Evolutionary conservation across 2,329 filamentous ascomycete species (phyloP).

Genomic region (Arachnopeziza araneosa): DNA sequence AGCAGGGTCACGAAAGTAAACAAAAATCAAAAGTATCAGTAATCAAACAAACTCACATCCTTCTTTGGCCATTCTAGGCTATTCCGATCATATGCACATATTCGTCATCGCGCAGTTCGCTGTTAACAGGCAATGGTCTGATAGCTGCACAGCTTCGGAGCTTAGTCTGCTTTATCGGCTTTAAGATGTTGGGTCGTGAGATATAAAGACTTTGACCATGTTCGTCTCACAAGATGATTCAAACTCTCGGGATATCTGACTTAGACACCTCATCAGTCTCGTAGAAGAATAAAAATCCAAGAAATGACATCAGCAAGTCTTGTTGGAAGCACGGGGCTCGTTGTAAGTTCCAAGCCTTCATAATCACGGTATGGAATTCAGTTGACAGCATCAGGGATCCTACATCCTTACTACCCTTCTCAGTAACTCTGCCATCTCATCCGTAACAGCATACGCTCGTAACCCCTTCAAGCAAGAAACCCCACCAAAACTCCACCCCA

Average conservation of each 20-base stretch:
- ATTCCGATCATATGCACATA: background rate
- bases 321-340: constrained; percentile 42
- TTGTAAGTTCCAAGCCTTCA: constrained; percentile 33
- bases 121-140: background rate
- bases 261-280: too few species aligned
- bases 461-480: constrained; percentile 48
- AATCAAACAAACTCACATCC: too few species aligned
- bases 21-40: too few species aligned
- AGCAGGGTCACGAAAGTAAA: too few species aligned
- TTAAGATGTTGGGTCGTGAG: background rate
- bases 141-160: too few species aligned
- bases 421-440: constrained; percentile 43
- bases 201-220: background rate
- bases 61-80: too few species aligned
- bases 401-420: constrained; percentile 68
- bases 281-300: too few species aligned
- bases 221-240: background rate
- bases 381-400: constrained; percentile 43
- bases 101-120: background rate
- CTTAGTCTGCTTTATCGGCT: background rate
- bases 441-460: constrained; percentile 56
- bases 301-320: constrained; percentile 39
- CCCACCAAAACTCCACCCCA: constrained; percentile 53
- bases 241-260: too few species aligned
- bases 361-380: background rate